Base-by-base conservation (phyloP, 1,139 yeast genomes). In the Candida mesenterica region DNA sequence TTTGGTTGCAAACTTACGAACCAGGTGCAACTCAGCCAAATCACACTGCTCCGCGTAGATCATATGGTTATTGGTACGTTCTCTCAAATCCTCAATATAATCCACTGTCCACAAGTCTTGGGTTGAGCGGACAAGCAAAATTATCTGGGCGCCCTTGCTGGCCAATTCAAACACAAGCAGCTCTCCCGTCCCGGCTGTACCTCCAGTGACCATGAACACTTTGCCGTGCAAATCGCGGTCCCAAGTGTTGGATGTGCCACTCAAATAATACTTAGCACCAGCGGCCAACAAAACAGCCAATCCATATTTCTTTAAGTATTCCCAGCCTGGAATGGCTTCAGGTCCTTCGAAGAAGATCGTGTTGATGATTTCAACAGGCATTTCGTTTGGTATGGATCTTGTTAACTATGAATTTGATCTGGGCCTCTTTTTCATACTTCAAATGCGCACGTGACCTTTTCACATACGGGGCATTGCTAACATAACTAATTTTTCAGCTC, bases 1-100 rank as follows among this genome's bases (percentile, higher is more conserved):
- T 44, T 73, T 80, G 2, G 98, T 90, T 20, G 96, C 97, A 65
- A 92, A 92, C 55, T 81, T 79, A 47, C 98, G 72, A n/a, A 92
- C 72, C 5, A 90, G 79, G 54, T 82, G 68, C 42, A 92, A 65
- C 37, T 87, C 81, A 17, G 78, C 70, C 41, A 92, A 67, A 57
- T 94, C 95, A 58, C 96, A 88, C 46, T 81, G 77, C 53, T 92
- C 98, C 9, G 94, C 94, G 56, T 87, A 90, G 26, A 92, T 77
- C 70, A 90, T 58, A 38, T 75, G 73, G 60, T 90, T 92, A 32
- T 71, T 70, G 19, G 92, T 81, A 19, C 59, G 62, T 14, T 77
- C 82, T 40, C 98, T 69, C 40, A 92, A 60, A 51, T 86, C 95
- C 29, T 84, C 81, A 30, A 90, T 69, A 59, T 79, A 85, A 33